Percentiles rank a stretch among this genome's conserved stretches.
These are phyloP conservation scores for Fraxinus cuspidata DNA, from an alignment of 257 asterid species.

Conservation along the genomic window DNA sequence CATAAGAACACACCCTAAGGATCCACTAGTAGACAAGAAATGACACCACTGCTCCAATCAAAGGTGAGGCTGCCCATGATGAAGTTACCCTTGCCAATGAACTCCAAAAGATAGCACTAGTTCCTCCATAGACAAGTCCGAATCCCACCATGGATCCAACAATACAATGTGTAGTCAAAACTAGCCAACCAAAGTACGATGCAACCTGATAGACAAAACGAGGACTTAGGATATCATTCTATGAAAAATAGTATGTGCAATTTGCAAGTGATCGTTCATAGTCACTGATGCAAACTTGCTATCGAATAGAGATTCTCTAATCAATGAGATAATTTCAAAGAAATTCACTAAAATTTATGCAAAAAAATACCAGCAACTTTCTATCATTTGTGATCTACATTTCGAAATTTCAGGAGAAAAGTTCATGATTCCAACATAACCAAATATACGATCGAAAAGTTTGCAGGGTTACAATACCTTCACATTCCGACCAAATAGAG, in stretches of 20 bases:
- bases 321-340: not conserved
- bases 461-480: not conserved
- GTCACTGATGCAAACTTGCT: no score
- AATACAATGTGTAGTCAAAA: constrained; percentile 90
- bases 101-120: constrained; percentile 92
- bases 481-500: not conserved
- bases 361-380: not conserved
- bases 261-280: no score
- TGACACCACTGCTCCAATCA: constrained; percentile 75
- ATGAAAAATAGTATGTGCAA: not conserved
- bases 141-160: constrained; percentile 99
- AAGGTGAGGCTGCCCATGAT: constrained; percentile 93
- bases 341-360: not conserved
- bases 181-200: constrained; percentile 94
- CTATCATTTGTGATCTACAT: not conserved
- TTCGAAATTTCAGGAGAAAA: not conserved
- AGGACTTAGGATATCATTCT: not conserved
- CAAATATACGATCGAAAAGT: not conserved
- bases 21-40: constrained; percentile 90
- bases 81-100: constrained; percentile 84
- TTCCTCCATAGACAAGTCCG: constrained; percentile 84
- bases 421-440: not conserved
- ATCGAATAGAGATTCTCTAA: no score
- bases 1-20: constrained; percentile 63
- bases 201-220: constrained; percentile 58